Evolutionary conservation across 129 eudicot genomes (phyloP).

Genomic region (Erigeron canadensis): DNA sequence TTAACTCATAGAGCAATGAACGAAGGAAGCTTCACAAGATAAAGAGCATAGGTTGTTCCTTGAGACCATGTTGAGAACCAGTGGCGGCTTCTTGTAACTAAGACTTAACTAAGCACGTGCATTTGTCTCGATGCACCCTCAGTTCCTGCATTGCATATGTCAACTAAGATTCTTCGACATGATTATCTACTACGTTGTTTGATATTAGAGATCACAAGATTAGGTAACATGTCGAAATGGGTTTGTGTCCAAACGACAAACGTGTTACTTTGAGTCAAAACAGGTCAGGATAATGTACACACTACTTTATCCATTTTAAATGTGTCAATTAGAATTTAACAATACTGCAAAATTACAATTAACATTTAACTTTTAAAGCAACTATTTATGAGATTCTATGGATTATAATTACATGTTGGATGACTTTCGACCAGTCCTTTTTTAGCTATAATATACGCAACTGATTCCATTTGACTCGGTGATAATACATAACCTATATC

Average conservation of each 20-base stretch:
- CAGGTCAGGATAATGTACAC: too few relatives aligned
- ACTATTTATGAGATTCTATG: too few relatives aligned
- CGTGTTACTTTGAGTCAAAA: too few relatives aligned
- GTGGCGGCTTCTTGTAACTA: constrained; percentile 13
- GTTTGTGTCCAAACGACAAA: neutral
- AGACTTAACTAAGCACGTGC: constrained; percentile 53
- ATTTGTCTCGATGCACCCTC: constrained; percentile 67
- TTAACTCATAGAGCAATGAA: constrained; percentile 12
- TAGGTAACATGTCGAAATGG: neutral
- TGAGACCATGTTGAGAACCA: neutral
- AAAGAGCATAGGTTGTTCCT: neutral
- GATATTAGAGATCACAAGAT: neutral
- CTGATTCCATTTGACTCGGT: too few relatives aligned
- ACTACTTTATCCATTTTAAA: too few relatives aligned
- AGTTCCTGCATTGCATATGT: constrained; percentile 63
- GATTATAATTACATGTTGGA: too few relatives aligned
- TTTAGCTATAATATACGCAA: too few relatives aligned
- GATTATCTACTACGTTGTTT: neutral
- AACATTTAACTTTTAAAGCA: too few relatives aligned
- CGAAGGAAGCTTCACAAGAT: constrained; percentile 11
- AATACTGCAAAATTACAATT: too few relatives aligned
- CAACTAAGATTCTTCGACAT: neutral
- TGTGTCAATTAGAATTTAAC: too few relatives aligned
- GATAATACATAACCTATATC: too few relatives aligned
- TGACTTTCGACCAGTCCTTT: too few relatives aligned